Evolutionary conservation across 495 filamentous ascomycete species (phyloP).

Genomic region (Pyronema omphalodes): DNA sequence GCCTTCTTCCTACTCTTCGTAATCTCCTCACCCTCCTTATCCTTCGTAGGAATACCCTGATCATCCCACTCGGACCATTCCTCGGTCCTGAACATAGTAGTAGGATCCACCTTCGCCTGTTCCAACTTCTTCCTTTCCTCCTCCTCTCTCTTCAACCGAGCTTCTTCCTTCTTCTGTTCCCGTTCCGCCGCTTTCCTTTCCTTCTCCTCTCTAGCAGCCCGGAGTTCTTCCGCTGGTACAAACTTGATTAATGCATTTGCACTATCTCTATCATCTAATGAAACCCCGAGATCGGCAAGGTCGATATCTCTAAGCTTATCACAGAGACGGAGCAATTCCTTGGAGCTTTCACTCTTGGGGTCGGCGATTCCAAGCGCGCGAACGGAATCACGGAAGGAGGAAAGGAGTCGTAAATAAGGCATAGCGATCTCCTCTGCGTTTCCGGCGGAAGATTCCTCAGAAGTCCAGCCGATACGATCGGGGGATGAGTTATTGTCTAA

Average conservation of each 20-base stretch:
- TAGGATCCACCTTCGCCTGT: conserved; percentile 25
- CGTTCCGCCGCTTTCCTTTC: conserved; percentile 36
- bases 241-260: conserved; percentile 66
- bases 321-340: conserved; percentile 46
- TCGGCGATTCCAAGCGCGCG: conserved; percentile 38
- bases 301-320: conserved; percentile 64
- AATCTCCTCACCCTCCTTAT: conserved; percentile 58
- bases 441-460: conserved; percentile 38
- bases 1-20: conserved; percentile 68
- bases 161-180: conserved; percentile 40
- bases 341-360: conserved; percentile 27
- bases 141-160: conserved; percentile 37
- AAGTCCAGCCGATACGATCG: conserved; percentile 58
- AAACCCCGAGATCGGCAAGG: conserved; percentile 61
- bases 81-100: conserved; percentile 47
- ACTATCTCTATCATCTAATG: conserved; percentile 67
- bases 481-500: conserved; percentile 52
- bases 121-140: conserved; percentile 34
- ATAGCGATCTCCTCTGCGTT: conserved; percentile 36
- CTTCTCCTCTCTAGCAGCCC: conserved; percentile 55
- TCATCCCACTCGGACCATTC: conserved; percentile 50
- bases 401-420: conserved; percentile 45
- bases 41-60: conserved; percentile 63
- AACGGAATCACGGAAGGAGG: conserved; percentile 48
- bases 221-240: conserved; percentile 48